A percentile compares a stretch with the other conserved stretches of the same genome.
phyloP scores from a whole-genome alignment of 2,329 filamentous ascomycete genomes.

The Hymenotorrendiella dingleyae region DNA sequence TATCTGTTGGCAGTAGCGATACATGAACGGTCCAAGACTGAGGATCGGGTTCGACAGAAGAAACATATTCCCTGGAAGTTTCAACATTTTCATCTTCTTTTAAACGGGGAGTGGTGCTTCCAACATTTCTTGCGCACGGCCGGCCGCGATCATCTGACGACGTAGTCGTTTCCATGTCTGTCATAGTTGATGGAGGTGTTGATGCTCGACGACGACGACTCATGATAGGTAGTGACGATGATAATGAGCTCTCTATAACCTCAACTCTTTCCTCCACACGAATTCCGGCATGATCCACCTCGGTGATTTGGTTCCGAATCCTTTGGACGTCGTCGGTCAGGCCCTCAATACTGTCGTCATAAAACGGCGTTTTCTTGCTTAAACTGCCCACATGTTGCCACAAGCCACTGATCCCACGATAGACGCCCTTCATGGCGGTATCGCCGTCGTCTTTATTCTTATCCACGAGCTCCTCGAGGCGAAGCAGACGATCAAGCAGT shows the following conservation, averaged over 20 bases:
- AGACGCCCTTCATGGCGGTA: conserved; percentile 48
- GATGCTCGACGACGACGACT: conserved; percentile 25
- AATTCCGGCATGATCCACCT: conserved; percentile 32
- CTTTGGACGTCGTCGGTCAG: conserved; percentile 36
- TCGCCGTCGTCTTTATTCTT: conserved; percentile 45
- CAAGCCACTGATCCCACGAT: conserved; percentile 47
- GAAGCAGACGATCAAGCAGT: conserved; percentile 30
- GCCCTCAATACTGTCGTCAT: conserved; percentile 48
- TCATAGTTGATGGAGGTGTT: conserved; percentile 21
- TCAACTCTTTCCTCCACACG: conserved; percentile 29
- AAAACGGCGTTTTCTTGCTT: conserved; percentile 44
- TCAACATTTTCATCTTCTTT: conserved; percentile 14
- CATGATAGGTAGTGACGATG: conserved; percentile 6
- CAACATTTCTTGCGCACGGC: no score
- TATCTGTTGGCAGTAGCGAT: conserved; percentile 48
- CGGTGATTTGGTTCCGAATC: conserved; percentile 27
- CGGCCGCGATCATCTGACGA: no score
- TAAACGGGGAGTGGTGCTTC: conserved; percentile 4
- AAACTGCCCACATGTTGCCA: conserved; percentile 45
- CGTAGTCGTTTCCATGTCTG: conserved; percentile 10
- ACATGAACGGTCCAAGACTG: conserved; percentile 54
- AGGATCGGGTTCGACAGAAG: conserved; percentile 24
- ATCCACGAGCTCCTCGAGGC: conserved; percentile 49
- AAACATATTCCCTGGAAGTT: conserved; percentile 18
- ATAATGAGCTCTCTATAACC: conserved; percentile 18